A percentile compares a stretch with the other conserved stretches of the same genome.
These are phyloP conservation scores for Neonectria faginata DNA, from an alignment of 2,329 filamentous ascomycete species.

Conservation along the genomic window DNA sequence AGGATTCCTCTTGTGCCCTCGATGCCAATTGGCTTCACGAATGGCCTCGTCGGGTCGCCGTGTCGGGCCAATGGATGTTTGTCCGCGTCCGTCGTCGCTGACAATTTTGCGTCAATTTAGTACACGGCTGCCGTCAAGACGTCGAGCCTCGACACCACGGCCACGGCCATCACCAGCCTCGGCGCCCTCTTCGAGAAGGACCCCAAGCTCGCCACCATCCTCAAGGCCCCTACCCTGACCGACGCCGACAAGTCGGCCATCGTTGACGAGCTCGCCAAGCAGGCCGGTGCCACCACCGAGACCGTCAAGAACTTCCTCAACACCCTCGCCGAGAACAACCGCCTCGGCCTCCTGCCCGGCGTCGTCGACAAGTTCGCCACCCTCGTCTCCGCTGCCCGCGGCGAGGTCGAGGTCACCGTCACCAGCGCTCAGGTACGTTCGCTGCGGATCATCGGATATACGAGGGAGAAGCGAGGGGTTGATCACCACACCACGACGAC, in stretches of 20 bases:
- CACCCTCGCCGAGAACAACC: slow-evolving; percentile 96
- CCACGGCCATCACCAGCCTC: slow-evolving; percentile 81
- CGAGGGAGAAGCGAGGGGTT: slow-evolving; percentile 10
- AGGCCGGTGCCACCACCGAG: slow-evolving; percentile 78
- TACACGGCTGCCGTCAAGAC: slow-evolving; percentile 96
- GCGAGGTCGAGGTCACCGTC: slow-evolving; percentile 93
- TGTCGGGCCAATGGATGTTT: slow-evolving; percentile 40
- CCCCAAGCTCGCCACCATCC: slow-evolving; percentile 80
- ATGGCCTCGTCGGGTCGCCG: slow-evolving; percentile 29
- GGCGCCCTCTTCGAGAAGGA: slow-evolving; percentile 82
- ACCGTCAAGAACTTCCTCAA: slow-evolving; percentile 94
- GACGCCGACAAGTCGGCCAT: slow-evolving; percentile 86
- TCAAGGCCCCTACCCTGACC: slow-evolving; percentile 83
- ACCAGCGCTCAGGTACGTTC: slow-evolving; percentile 87
- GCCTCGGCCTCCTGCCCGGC: slow-evolving; percentile 82
- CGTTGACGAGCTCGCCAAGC: slow-evolving; percentile 88
- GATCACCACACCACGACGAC: not conserved
- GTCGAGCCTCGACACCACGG: slow-evolving; percentile 84
- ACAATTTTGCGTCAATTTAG: slow-evolving; percentile 64
- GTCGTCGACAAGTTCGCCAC: slow-evolving; percentile 88
- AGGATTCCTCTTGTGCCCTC: not conserved
- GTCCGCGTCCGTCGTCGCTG: slow-evolving; percentile 38
- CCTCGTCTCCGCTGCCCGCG: slow-evolving; percentile 88
- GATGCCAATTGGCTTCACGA: slow-evolving; percentile 39
- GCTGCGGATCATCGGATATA: slow-evolving; percentile 21